phyloP scores from a whole-genome alignment of 768 basidiomycete species.

The Filobasidium wieringae region DNA sequence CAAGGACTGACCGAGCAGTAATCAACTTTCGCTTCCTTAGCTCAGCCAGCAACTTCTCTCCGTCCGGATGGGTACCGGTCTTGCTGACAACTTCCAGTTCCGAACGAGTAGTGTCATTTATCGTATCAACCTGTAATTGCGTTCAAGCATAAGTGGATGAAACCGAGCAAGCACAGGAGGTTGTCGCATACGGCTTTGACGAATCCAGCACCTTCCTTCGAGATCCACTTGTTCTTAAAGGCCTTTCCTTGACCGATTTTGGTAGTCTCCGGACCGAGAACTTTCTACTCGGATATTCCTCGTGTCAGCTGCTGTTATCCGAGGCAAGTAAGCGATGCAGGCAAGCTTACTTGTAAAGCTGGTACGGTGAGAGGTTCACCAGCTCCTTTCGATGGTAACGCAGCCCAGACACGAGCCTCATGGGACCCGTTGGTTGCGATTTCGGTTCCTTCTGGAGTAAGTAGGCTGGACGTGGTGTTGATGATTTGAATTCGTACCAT shows the following conservation, averaged over 20 bases:
- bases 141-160: not conserved
- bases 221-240: conserved; percentile 95
- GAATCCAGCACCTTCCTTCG: conserved; percentile 72
- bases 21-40: conserved; percentile 84
- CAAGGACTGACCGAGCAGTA: conserved; percentile 54
- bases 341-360: conserved; percentile 51
- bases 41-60: conserved; percentile 74
- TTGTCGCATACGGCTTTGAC: conserved; percentile 60
- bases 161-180: not conserved
- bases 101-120: conserved; percentile 61
- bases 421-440: conserved; percentile 77
- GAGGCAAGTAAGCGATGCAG: not conserved
- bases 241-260: conserved; percentile 91
- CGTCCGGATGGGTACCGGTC: conserved; percentile 57
- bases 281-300: conserved; percentile 20
- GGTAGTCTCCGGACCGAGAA: conserved; percentile 74
- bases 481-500: conserved; percentile 74
- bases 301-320: not conserved
- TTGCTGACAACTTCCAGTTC: conserved; percentile 63
- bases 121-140: conserved; percentile 47
- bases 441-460: conserved; percentile 70
- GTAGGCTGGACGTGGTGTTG: conserved; percentile 55
- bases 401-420: conserved; percentile 88
- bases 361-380: conserved; percentile 55
- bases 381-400: conserved; percentile 58